Base-by-base conservation (phyloP, 2,329 filamentous ascomycete genomes). In the Alternaria consortialis region DNA sequence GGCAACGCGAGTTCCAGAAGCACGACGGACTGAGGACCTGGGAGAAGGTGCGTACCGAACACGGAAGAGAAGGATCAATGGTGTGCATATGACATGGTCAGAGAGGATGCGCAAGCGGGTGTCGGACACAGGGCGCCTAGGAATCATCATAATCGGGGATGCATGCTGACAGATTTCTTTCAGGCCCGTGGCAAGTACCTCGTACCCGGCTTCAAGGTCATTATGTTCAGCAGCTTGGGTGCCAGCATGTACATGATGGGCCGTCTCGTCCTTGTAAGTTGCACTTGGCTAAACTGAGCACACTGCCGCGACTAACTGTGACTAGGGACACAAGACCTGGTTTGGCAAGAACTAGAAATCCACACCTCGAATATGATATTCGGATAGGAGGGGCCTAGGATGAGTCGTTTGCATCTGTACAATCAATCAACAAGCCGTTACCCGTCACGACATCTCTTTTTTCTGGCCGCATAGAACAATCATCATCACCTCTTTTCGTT, bases 261-360 rank as follows among this genome's bases (percentile, higher is more conserved):
- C 79, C 90, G 91, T 78, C 88, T 91, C 83, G 82, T 91, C 67
- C 77, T 89, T 44, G 80, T 82, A 78, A 42, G 80, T 71, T 12
- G 9, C 12, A 17, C 11, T n/a, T 46, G 31, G 13, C 31, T 25
- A 15, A 36, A 11, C 9, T n/a, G 17, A 46, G 15, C n/a, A n/a
- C 11, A 13, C 9, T 39, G 25, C 4, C 25, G n/a, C 9, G 36
- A 15, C 50, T 56, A 36, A 67, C 63, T 39, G 62, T 50, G 11
- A 13, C 52, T 15, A 81, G 65, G 91, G 91, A 74, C 87, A 94
- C 85, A 94, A 93, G 87, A 92, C 89, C 64, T 93, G 89, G 88
- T 91, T 71, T 44, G 72, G 75, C 65, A 77, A 79, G 72, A 75
- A 76, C 68, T 78, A 79, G 64, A 53, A 25, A 13, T 36, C 15